Conservation (phyloP, 345 rosid species). For the Psidium friedrichsthalianum region DNA sequence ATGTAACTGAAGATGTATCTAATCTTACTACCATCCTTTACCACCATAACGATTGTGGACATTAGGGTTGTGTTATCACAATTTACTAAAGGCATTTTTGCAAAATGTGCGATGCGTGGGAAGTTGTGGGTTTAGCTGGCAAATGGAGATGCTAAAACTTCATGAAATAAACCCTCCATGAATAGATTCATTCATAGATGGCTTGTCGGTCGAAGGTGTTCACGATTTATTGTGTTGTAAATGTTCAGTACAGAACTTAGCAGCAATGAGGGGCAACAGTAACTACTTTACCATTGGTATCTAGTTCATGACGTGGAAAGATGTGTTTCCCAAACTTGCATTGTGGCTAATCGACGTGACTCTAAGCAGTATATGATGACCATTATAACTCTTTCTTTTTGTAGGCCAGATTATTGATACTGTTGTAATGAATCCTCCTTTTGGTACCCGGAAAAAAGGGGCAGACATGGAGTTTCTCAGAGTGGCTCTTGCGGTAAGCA, state of each 20-base stretch:
- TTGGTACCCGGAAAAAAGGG: constrained; percentile 85
- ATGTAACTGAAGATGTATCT: background rate
- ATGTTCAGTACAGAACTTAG: background rate
- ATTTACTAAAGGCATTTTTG: background rate
- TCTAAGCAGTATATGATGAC: background rate
- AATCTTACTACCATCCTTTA: background rate
- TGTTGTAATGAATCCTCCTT: constrained; percentile 93
- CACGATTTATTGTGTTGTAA: background rate
- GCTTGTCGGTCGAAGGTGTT: background rate
- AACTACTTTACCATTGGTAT: background rate
- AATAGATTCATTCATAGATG: background rate
- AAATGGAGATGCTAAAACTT: background rate
- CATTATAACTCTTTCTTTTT: background rate
- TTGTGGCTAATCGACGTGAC: background rate
- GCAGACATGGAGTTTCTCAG: constrained; percentile 81
- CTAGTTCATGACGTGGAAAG: background rate
- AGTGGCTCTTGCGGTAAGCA: constrained; percentile 56
- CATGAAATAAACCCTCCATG: background rate
- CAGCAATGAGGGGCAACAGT: background rate
- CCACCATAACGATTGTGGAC: background rate
- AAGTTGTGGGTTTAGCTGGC: background rate
- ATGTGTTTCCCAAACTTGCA: background rate
- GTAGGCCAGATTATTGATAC: constrained; percentile 66
- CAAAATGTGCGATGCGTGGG: background rate
- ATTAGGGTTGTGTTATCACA: background rate